phyloP scores from a whole-genome alignment of 192 early-diverging fungal species.

The Entrophospora sp. region DNA sequence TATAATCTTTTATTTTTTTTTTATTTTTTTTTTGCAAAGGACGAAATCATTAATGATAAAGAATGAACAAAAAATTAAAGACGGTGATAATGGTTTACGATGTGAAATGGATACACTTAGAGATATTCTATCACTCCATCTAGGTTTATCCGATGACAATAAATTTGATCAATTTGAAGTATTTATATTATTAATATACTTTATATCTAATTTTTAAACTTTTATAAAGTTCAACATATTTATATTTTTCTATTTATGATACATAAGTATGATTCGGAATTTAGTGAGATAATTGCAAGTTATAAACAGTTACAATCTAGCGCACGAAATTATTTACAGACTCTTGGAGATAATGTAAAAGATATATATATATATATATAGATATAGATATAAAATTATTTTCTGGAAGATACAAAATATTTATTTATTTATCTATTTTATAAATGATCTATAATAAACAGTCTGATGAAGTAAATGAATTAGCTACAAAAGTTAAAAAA shows the following conservation, averaged over 20 bases:
- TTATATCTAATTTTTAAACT: too few relatives aligned
- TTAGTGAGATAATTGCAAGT: slow-evolving; percentile 20
- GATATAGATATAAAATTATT: background rate
- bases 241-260: too few relatives aligned
- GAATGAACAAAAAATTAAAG: slow-evolving; percentile 21
- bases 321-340: slow-evolving; percentile 1
- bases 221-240: too few relatives aligned
- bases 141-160: slow-evolving; percentile 21
- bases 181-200: too few relatives aligned
- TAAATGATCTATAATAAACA: background rate
- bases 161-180: slow-evolving; percentile 1
- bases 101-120: slow-evolving; percentile 26
- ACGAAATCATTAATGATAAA: slow-evolving; percentile 23
- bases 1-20: too few relatives aligned
- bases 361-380: too few relatives aligned
- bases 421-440: background rate
- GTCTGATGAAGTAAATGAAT: background rate
- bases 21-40: slow-evolving; percentile 7
- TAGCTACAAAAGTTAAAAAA: slow-evolving; percentile 6
- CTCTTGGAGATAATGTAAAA: slow-evolving; percentile 13
- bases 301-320: slow-evolving; percentile 9
- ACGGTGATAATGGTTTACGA: slow-evolving; percentile 17
- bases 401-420: too few relatives aligned
- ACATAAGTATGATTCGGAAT: slow-evolving; percentile 21
- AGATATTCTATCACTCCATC: slow-evolving; percentile 24